Base-by-base conservation (phyloP, 805 yeast species). In the Candida bentonensis region DNA sequence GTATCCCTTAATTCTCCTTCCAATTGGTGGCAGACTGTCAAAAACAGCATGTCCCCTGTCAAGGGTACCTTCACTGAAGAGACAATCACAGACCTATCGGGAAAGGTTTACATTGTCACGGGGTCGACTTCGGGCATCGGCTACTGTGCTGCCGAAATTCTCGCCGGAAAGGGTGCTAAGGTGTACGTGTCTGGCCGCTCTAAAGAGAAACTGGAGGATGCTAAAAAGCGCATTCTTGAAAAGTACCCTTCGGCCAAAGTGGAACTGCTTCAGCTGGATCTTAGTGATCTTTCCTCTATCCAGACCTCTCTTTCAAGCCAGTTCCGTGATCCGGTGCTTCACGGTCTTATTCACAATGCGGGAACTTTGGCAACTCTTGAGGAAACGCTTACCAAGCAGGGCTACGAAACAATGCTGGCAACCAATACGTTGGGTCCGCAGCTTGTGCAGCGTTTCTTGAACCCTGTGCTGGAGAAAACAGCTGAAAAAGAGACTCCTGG, bases 391-490 rank as follows among this genome's bases (percentile, higher is more conserved):
- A 63, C 76, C 3, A 48, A 53, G 9, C 74, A 73, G 54, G 74
- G 73, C 5, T 64, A 59, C 45, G 78, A 73, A 43, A 44, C 60
- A 28, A 72, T 68, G 44, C 55, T 70, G 34, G 78, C 74, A 7
- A 65, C 68, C 17, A 74, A 73, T 53, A 64, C 54, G 17, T 49
- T 74, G 15, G 78, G 70, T 2, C 70, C 72, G 22, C 69, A 63
- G 43, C 52, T 70, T n/a, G 55, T 73, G 20, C 67, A 70, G 48
- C 61, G 62, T 44, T 44, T 48, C 2, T 49, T 54, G 1, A 55
- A 54, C 40, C 69, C 70, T 5, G 47, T 69, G 3, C 47, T 73
- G 15, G 45, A 61, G 21, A 51, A 59, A 22, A 57, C 70, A 2
- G 60, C 65, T 2, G 46, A 54, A 36, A 44, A 45, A 2, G 52